These are phyloP conservation scores for Jaminaea rosea DNA, from an alignment of 1,284 basidiomycete species.

Conservation along the genomic window DNA sequence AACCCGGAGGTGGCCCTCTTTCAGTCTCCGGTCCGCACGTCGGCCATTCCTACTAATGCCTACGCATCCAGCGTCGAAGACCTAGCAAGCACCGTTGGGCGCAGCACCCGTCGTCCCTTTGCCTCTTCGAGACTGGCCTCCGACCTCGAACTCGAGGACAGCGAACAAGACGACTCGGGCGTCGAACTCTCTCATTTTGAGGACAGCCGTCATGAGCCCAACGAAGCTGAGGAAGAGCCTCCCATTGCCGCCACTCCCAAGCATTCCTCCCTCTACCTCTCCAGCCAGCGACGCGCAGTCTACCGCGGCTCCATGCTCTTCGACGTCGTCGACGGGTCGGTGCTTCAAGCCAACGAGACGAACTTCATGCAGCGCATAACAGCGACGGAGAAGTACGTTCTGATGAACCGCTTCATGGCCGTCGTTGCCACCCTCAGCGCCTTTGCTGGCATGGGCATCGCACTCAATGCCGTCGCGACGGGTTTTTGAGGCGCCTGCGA, in stretches of 20 bases:
- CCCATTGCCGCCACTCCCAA: too few relatives aligned
- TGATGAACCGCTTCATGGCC: slow-evolving; percentile 28
- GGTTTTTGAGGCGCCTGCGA: slow-evolving; percentile 37
- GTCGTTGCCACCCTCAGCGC: slow-evolving; percentile 20
- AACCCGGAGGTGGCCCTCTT: slow-evolving; percentile 23
- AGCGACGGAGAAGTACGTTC: slow-evolving; percentile 17
- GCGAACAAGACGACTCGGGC: neutral
- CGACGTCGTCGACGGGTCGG: too few relatives aligned
- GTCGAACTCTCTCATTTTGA: neutral
- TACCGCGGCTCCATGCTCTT: neutral
- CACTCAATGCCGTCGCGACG: slow-evolving; percentile 22
- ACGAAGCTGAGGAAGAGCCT: too few relatives aligned
- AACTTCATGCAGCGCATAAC: slow-evolving; percentile 11
- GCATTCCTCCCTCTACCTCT: neutral
- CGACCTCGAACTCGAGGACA: neutral
- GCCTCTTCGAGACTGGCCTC: neutral
- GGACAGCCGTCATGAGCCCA: neutral
- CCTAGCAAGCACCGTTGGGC: too few relatives aligned
- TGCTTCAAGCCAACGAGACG: neutral
- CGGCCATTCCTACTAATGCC: too few relatives aligned
- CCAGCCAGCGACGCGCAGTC: neutral
- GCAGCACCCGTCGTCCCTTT: too few relatives aligned
- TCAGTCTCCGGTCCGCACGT: slow-evolving; percentile 22
- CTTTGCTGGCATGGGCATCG: slow-evolving; percentile 23
- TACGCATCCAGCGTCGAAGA: too few relatives aligned